Base-by-base conservation (phyloP, 176 grass and related monocot genomes). In the Carex pumila region DNA sequence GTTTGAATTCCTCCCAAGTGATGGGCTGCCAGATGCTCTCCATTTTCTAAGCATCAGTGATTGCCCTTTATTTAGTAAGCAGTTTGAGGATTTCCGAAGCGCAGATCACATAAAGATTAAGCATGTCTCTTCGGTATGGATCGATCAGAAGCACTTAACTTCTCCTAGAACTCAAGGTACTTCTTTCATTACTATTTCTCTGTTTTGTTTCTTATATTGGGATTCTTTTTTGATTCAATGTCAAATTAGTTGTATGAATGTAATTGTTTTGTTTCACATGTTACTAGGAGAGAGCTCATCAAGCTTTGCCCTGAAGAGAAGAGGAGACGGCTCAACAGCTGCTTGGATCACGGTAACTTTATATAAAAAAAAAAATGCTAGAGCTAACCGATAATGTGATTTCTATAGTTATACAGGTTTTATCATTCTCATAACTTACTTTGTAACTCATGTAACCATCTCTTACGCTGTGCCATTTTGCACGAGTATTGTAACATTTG, bases 41-140 rank as follows among this genome's bases (percentile, higher is more conserved):
- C 57, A 81, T 66, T 61, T 86, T 17, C 77, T 93, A 56, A 86
- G 79, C 58, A 90, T 93, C 61, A 88, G 12, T 2, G 56, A 43
- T 5, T 85, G 86, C 8, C 83, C 65, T 9, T 21, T 9, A 25
- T 82, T 93, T 74, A 81, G 52, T 7, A 1, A 1, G 12, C 83
- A 83, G 6, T 86, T 88, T 58, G 10, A 34, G 43, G 31, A 71
- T 47, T 30, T 11, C 11, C 60, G 54, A 85, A 84, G 22, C 13
- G 12, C 0, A 62, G 64, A 91, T 71, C 54, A 7, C 7, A 12
- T 13, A 7, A 75, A 77, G 43, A 71, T 81, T 4, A 30, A 29
- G n/a, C 13, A 65, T 18, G 74, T 89, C 7, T 86, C 59, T 25
- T 92, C 15, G 1, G 76, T 83, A 1, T 87, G 81, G 87, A 92